Evolutionary conservation across 805 yeast species (phyloP).

Genomic region (Candida hungchunana): DNA sequence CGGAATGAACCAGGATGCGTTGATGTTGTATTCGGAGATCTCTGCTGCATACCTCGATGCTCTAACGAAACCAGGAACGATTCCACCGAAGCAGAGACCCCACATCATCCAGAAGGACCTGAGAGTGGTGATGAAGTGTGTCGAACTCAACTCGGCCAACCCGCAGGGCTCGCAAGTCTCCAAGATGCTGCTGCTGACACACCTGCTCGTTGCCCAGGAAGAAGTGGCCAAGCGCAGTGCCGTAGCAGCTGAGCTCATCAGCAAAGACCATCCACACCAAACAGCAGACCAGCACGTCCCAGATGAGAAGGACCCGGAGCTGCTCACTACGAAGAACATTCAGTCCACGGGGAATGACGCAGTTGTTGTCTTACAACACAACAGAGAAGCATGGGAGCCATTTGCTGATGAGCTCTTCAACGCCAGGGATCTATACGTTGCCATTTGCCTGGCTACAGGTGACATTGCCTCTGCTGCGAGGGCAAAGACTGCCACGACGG

Average conservation of each 20-base stretch:
- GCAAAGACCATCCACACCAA: conserved; percentile 22
- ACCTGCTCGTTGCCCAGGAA: conserved; percentile 60
- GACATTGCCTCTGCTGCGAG: conserved; percentile 58
- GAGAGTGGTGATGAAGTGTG: conserved; percentile 62
- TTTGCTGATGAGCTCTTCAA: conserved; percentile 76
- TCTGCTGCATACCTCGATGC: conserved; percentile 54
- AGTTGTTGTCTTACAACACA: conserved; percentile 24
- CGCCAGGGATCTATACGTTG: conserved; percentile 71
- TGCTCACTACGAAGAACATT: conserved; percentile 3
- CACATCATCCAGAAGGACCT: conserved; percentile 67
- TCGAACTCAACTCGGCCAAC: conserved; percentile 51
- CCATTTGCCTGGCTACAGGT: conserved; percentile 65
- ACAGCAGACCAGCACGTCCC: background rate
- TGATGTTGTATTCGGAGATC: conserved; percentile 61
- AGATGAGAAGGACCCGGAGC: conserved; percentile 6
- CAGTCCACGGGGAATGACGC: conserved; percentile 6
- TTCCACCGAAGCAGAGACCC: conserved; percentile 36
- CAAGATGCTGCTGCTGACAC: conserved; percentile 57
- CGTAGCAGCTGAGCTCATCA: conserved; percentile 29
- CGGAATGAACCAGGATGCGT: conserved; percentile 58
- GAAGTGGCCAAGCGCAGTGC: conserved; percentile 48
- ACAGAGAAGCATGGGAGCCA: conserved; percentile 60
- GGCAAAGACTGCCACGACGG: conserved; percentile 58
- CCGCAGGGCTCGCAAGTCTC: conserved; percentile 42
- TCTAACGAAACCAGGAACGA: conserved; percentile 37